These are phyloP conservation scores for Boletus subparvulus DNA, from an alignment of 768 basidiomycete genomes.

Conservation along the genomic window DNA sequence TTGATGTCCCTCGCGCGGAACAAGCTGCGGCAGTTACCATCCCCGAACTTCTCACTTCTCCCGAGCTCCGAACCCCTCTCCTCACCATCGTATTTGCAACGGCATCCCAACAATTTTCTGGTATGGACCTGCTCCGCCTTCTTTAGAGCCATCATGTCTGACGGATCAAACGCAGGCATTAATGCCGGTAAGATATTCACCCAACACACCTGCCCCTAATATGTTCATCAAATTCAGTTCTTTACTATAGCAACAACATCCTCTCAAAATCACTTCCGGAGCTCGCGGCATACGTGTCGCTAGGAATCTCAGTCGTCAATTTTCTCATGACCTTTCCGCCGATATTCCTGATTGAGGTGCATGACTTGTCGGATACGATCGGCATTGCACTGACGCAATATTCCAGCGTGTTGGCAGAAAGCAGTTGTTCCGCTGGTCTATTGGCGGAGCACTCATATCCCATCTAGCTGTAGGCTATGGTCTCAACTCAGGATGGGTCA, in stretches of 20 bases:
- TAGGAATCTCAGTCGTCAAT: conserved; percentile 84
- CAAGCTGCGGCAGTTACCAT: conserved; percentile 45
- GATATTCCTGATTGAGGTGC: conserved; percentile 81
- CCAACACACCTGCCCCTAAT: neutral
- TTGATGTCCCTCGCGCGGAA: conserved; percentile 13
- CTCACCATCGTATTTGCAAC: conserved; percentile 67
- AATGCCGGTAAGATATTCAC: conserved; percentile 56
- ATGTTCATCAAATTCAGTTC: conserved; percentile 44
- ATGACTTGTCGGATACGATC: conserved; percentile 3
- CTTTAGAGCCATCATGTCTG: neutral
- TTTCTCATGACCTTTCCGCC: conserved; percentile 75
- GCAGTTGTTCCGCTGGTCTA: conserved; percentile 65
- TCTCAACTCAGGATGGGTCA: conserved; percentile 57
- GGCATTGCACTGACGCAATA: neutral
- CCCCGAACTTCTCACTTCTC: conserved; percentile 48
- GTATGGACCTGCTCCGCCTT: conserved; percentile 34
- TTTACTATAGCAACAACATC: conserved; percentile 91
- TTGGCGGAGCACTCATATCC: conserved; percentile 62
- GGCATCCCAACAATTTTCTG: conserved; percentile 78
- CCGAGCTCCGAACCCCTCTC: conserved; percentile 61
- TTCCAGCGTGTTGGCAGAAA: conserved; percentile 70
- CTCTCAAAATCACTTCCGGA: conserved; percentile 77
- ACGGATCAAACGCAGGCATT: conserved; percentile 49
- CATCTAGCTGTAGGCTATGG: conserved; percentile 69
- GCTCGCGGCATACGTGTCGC: conserved; percentile 75